Evolutionary conservation across 1,139 yeast species (phyloP).

Genomic region (Pneumocystis oryctolagi): DNA sequence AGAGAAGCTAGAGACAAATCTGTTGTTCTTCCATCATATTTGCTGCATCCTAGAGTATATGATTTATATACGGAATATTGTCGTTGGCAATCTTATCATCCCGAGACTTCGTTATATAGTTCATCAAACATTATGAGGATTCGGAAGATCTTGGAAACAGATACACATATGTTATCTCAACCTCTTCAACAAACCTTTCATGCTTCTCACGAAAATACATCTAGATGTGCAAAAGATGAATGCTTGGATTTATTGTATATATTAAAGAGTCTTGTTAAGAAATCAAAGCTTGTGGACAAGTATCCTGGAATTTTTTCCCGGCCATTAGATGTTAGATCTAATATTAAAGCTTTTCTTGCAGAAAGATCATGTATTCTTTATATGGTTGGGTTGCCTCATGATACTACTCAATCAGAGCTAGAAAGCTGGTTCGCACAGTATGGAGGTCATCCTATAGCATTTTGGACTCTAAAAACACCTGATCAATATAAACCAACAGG

Average conservation of each 20-base stretch:
- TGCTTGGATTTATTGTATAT: slow-evolving; percentile 32
- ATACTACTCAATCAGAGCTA: slow-evolving; percentile 78
- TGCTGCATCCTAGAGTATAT: slow-evolving; percentile 63
- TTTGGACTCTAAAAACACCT: slow-evolving; percentile 65
- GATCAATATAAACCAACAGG: slow-evolving; percentile 37
- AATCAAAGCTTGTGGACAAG: slow-evolving; percentile 40
- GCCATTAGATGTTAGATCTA: slow-evolving; percentile 64
- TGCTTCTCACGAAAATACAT: slow-evolving; percentile 14
- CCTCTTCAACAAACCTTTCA: slow-evolving; percentile 2
- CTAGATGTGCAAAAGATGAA: slow-evolving; percentile 30
- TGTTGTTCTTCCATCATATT: slow-evolving; percentile 54
- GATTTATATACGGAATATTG: slow-evolving; percentile 60
- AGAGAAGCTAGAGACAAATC: slow-evolving; percentile 70
- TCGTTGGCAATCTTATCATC: slow-evolving; percentile 55
- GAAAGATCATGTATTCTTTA: slow-evolving; percentile 71
- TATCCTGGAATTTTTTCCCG: slow-evolving; percentile 45
- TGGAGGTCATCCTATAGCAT: slow-evolving; percentile 75
- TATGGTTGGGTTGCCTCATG: slow-evolving; percentile 62
- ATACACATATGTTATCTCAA: slow-evolving; percentile 12
- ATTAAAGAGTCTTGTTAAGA: slow-evolving; percentile 38
- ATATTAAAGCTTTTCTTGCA: slow-evolving; percentile 47
- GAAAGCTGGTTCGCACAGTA: slow-evolving; percentile 84
- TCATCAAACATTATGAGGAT: slow-evolving; percentile 38
- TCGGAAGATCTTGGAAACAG: slow-evolving; percentile 46
- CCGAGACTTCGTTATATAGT: slow-evolving; percentile 43